These are phyloP conservation scores for Rubia tinctorum DNA, from an alignment of 305 asterid species.

Conservation along the genomic window DNA sequence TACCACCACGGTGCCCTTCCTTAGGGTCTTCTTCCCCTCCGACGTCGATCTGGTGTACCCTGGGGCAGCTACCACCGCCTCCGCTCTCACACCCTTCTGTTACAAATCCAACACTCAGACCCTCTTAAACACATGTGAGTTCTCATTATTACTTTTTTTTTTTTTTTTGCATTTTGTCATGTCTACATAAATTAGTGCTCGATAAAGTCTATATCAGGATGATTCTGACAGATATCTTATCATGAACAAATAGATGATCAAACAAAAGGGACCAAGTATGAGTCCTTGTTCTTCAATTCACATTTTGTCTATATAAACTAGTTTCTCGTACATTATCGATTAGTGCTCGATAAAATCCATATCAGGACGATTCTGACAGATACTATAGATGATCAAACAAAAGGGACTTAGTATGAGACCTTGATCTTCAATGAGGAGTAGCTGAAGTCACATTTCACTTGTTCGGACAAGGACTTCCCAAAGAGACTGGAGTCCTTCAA, in stretches of 20 bases:
- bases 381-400: not conserved
- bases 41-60: slow-evolving; percentile 42
- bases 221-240: not conserved
- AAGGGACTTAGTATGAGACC: slow-evolving; percentile 28
- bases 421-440: slow-evolving; percentile 44
- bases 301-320: not conserved
- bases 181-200: too few species aligned
- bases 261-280: not conserved
- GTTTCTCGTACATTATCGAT: too few species aligned
- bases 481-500: slow-evolving; percentile 61
- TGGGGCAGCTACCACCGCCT: slow-evolving; percentile 57
- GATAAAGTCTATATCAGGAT: not conserved
- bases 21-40: slow-evolving; percentile 66
- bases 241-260: not conserved
- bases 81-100: slow-evolving; percentile 50
- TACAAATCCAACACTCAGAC: slow-evolving; percentile 5
- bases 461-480: slow-evolving; percentile 66
- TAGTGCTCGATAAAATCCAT: not conserved
- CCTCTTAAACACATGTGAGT: too few species aligned
- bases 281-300: slow-evolving; percentile 44
- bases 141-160: too few species aligned
- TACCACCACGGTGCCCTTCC: slow-evolving; percentile 65
- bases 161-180: too few species aligned
- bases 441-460: slow-evolving; percentile 45
- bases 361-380: not conserved